Conservation (phyloP, 2,329 filamentous ascomycete genomes). For the Grosmannia penicillata region DNA sequence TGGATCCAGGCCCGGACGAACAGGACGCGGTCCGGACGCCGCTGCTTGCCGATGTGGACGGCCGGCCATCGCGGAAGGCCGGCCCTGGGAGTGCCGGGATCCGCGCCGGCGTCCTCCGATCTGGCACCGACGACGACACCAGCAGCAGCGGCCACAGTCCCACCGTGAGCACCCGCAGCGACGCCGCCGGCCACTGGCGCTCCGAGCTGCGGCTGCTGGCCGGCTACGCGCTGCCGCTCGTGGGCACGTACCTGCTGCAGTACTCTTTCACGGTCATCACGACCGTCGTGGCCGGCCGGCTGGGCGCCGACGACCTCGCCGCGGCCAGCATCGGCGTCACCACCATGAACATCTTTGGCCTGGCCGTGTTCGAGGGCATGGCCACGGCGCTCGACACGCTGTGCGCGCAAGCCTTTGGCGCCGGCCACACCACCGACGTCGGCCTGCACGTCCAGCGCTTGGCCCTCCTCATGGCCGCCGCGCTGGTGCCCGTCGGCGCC, state of each 20-base stretch:
- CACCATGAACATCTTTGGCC: conserved; percentile 47
- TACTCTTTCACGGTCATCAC: conserved; percentile 48
- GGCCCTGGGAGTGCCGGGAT: too few relatives aligned
- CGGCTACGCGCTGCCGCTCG: conserved; percentile 38
- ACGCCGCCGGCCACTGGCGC: conserved; percentile 45
- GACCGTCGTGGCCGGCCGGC: conserved; percentile 44
- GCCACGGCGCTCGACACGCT: conserved; percentile 59
- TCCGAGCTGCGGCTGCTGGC: conserved; percentile 51
- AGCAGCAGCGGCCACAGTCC: too few relatives aligned
- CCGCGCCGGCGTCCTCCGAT: too few relatives aligned
- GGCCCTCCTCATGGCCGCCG: conserved; percentile 52
- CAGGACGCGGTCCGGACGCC: too few relatives aligned
- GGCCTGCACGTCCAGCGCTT: conserved; percentile 59
- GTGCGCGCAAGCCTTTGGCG: conserved; percentile 60
- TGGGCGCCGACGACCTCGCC: conserved; percentile 42
- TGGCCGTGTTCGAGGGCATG: conserved; percentile 49
- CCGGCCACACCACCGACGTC: conserved; percentile 53
- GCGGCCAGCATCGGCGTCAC: conserved; percentile 37
- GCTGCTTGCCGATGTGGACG: too few relatives aligned
- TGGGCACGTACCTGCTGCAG: conserved; percentile 45
- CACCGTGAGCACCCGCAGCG: too few relatives aligned
- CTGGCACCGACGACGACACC: too few relatives aligned
- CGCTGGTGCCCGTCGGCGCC: conserved; percentile 52
- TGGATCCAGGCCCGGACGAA: too few relatives aligned
- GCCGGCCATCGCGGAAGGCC: too few relatives aligned